phyloP scores from a whole-genome alignment of 2,329 filamentous ascomycete genomes.

The Fusarium sterilihyphosum region DNA sequence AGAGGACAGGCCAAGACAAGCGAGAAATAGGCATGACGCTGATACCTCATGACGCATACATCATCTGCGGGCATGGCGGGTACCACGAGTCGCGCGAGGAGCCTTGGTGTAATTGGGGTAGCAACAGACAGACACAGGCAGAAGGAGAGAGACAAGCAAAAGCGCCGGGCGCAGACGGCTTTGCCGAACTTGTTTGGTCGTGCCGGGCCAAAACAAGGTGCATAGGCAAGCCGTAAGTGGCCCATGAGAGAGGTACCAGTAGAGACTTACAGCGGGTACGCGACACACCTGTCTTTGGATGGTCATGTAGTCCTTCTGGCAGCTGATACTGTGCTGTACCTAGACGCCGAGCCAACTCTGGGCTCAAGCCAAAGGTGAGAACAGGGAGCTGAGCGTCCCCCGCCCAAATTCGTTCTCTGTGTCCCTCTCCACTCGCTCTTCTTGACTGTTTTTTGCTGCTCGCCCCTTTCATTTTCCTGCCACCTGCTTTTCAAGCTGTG shows the following conservation, averaged over 20 bases:
- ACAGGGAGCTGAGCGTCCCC: slow-evolving; percentile 47
- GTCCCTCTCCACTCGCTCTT: slow-evolving; percentile 45
- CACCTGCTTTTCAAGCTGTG: slow-evolving; percentile 27
- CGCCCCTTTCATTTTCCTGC: slow-evolving; percentile 28
- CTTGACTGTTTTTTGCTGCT: slow-evolving; percentile 23
- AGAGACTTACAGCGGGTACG: slow-evolving; percentile 51
- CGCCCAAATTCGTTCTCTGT: slow-evolving; percentile 37
- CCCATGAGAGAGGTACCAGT: slow-evolving; percentile 44
- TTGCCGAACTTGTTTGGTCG: slow-evolving; percentile 42
- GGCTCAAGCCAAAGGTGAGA: slow-evolving; percentile 32
- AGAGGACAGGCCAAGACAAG: slow-evolving; percentile 12
- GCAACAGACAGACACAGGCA: slow-evolving; percentile 16
- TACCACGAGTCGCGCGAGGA: slow-evolving; percentile 38
- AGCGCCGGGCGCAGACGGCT: slow-evolving; percentile 32
- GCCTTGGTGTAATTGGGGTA: slow-evolving; percentile 25
- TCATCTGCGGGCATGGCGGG: slow-evolving; percentile 40
- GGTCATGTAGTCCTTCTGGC: slow-evolving; percentile 46
- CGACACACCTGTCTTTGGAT: slow-evolving; percentile 49
- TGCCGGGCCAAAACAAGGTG: slow-evolving; percentile 42
- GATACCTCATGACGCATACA: slow-evolving; percentile 42
- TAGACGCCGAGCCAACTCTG: slow-evolving; percentile 32
- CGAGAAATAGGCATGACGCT: slow-evolving; percentile 14
- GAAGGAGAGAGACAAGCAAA: slow-evolving; percentile 32
- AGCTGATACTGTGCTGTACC: slow-evolving; percentile 53
- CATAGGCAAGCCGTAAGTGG: slow-evolving; percentile 41